A percentile compares a stretch with the other conserved stretches of the same genome.
Conservation (phyloP, 179 eudicot genomes). For the Amaranthus tricolor region DNA sequence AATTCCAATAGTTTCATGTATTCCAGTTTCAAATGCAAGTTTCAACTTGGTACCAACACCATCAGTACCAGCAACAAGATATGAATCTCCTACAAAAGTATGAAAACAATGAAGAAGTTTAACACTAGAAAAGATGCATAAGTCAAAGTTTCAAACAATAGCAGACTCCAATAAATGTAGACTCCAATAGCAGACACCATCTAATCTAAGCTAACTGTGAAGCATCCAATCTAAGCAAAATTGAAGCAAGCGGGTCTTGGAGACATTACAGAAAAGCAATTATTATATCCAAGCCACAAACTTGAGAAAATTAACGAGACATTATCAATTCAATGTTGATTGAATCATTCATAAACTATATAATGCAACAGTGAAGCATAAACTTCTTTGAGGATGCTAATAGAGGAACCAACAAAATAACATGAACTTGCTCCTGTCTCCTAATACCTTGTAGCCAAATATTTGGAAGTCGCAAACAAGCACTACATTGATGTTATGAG, state of each 20-base stretch:
- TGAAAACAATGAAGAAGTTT: not conserved
- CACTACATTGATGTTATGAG: too few relatives aligned
- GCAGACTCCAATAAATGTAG: too few relatives aligned
- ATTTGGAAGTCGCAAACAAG: too few relatives aligned
- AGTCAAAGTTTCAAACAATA: too few relatives aligned
- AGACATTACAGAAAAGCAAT: not conserved
- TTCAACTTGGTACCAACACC: constrained; percentile 96
- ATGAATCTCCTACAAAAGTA: constrained; percentile 71
- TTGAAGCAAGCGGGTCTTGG: too few relatives aligned
- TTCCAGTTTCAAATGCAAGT: constrained; percentile 95
- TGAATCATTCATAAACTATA: not conserved
- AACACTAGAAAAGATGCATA: not conserved
- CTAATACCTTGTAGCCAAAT: too few relatives aligned
- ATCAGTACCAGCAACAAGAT: constrained; percentile 96
- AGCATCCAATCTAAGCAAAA: too few relatives aligned
- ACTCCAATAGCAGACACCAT: too few relatives aligned
- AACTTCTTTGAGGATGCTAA: too few relatives aligned
- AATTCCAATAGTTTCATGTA: constrained; percentile 91
- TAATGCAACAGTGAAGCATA: not conserved
- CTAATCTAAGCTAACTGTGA: too few relatives aligned
- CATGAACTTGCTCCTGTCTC: not conserved
- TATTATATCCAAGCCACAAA: not conserved
- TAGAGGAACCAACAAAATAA: not conserved
- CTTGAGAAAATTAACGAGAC: too few relatives aligned
- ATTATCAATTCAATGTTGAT: not conserved